Conservation (phyloP, 352 stramenopile genomes). For the Thraustochytrium striatum region DNA sequence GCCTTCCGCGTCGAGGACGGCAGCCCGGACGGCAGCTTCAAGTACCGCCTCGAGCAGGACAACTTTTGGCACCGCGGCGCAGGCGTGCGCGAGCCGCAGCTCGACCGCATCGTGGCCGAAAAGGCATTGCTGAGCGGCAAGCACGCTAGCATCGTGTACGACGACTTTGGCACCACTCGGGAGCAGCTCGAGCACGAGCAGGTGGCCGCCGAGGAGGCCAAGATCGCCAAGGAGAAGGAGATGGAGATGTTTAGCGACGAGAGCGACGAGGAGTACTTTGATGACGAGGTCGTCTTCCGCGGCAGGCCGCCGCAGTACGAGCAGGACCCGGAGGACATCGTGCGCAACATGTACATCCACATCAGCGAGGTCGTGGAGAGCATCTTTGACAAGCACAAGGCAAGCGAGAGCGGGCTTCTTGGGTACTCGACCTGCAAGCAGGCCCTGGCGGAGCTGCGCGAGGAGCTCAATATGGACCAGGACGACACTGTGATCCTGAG, state of each 20-base stretch:
- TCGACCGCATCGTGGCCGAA: constrained; percentile 21
- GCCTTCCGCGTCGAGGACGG: constrained; percentile 20
- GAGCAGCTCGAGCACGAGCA: constrained; percentile 4
- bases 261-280: constrained; percentile 21
- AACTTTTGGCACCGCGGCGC: background rate
- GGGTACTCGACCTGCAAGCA: background rate
- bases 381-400: background rate
- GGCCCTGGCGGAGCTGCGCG: background rate
- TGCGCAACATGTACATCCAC: background rate
- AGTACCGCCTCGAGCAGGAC: constrained; percentile 15
- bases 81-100: background rate
- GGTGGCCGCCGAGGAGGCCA: background rate
- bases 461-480: background rate
- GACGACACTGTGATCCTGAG: background rate
- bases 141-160: background rate
- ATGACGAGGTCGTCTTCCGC: constrained; percentile 19
- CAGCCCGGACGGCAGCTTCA: background rate
- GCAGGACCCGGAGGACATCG: background rate
- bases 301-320: too few species aligned
- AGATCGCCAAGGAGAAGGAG: background rate
- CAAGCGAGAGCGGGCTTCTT: too few species aligned
- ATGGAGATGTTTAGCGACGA: background rate
- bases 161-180: constrained; percentile 22
- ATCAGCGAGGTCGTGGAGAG: background rate
- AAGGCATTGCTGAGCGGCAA: constrained; percentile 11